These are phyloP conservation scores for Plectranthus barbatus DNA, from an alignment of 257 asterid species.

Conservation along the genomic window DNA sequence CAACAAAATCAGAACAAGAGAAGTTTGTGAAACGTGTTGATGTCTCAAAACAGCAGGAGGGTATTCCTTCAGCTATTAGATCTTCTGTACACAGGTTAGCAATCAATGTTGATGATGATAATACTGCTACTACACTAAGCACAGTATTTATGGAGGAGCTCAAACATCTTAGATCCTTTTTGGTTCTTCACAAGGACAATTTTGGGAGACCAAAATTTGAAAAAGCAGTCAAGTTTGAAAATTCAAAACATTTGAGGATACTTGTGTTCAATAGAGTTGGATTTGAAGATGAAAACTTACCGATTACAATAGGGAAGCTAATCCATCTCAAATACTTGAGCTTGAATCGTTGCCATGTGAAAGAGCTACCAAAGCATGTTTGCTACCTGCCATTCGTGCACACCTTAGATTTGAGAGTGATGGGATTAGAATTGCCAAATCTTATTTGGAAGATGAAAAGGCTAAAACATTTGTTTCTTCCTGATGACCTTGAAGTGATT, in stretches of 20 bases:
- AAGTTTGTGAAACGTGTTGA: not conserved
- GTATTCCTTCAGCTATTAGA: not conserved
- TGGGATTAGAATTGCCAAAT: not conserved
- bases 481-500: not conserved
- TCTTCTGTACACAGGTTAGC: not conserved
- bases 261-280: not conserved
- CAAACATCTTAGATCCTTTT: not conserved
- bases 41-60: not conserved
- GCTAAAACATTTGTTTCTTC: not conserved
- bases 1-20: not conserved
- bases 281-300: not conserved
- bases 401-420: not conserved
- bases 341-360: not conserved
- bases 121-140: no score
- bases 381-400: not conserved
- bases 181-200: not conserved
- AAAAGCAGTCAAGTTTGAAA: not conserved
- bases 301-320: not conserved
- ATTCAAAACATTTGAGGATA: not conserved
- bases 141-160: no score
- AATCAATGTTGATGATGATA: not conserved
- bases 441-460: not conserved
- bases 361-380: not conserved
- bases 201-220: no score
- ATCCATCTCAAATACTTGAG: not conserved